Evolutionary conservation across 1,139 yeast genomes (phyloP).

Genomic region (Debaryomyces sp.): DNA sequence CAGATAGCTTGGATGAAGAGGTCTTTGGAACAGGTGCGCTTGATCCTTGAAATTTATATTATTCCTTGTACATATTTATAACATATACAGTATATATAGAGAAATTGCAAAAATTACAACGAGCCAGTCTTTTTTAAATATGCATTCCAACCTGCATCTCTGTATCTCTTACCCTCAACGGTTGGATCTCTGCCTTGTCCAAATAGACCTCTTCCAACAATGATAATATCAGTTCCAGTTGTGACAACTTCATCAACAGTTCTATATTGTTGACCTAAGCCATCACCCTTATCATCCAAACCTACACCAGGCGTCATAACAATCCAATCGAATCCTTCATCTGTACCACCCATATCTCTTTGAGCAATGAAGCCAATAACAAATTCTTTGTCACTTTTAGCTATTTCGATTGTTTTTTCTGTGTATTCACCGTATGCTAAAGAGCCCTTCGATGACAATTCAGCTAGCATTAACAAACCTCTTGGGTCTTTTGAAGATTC

Average conservation of each 20-base stretch:
- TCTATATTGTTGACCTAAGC: slow-evolving; percentile 94
- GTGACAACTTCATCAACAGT: slow-evolving; percentile 82
- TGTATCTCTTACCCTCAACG: slow-evolving; percentile 85
- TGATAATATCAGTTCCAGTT: slow-evolving; percentile 89
- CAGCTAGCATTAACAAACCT: slow-evolving; percentile 94
- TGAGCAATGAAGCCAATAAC: slow-evolving; percentile 98
- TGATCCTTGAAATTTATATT: background rate
- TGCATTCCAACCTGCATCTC: slow-evolving; percentile 94
- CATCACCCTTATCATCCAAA: slow-evolving; percentile 95
- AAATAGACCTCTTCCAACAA: slow-evolving; percentile 95
- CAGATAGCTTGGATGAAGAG: slow-evolving; percentile 32
- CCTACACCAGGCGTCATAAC: slow-evolving; percentile 99
- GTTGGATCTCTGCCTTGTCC: slow-evolving; percentile 95
- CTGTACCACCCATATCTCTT: slow-evolving; percentile 78
- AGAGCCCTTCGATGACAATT: slow-evolving; percentile 90
- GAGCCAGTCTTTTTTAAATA: slow-evolving; percentile 51
- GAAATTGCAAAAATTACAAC: slow-evolving; percentile 6
- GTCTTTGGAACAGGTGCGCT: slow-evolving; percentile 9
- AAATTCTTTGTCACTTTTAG: slow-evolving; percentile 82
- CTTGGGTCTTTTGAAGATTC: slow-evolving; percentile 77
- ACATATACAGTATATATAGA: slow-evolving; percentile 2
- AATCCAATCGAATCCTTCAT: slow-evolving; percentile 90
- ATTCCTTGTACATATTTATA: slow-evolving; percentile 8
- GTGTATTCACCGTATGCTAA: slow-evolving; percentile 94
- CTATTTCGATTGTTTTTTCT: slow-evolving; percentile 82